Evolutionary conservation across 768 basidiomycete species (phyloP).

Genomic region (Flagelloscypha sp.): DNA sequence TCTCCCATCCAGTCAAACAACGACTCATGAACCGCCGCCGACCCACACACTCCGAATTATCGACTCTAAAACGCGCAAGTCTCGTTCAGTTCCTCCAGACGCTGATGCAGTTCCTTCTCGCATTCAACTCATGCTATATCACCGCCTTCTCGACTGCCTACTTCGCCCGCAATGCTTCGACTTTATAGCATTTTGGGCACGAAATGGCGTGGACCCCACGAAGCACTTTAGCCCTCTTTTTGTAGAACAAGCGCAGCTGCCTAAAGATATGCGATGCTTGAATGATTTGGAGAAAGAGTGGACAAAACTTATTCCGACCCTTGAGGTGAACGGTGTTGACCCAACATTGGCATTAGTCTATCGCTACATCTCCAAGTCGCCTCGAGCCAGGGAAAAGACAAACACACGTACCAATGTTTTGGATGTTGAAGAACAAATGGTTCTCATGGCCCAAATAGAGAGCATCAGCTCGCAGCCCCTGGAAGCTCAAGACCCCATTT

Average conservation of each 20-base stretch:
- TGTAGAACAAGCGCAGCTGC: slow-evolving; percentile 19
- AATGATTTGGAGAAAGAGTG: slow-evolving; percentile 23
- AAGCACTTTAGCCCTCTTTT: slow-evolving; percentile 44
- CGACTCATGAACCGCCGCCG: neutral
- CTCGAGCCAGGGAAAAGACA: slow-evolving; percentile 10
- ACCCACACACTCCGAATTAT: slow-evolving; percentile 33
- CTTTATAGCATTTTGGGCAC: slow-evolving; percentile 46
- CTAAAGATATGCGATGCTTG: slow-evolving; percentile 16
- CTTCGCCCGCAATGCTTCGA: slow-evolving; percentile 43
- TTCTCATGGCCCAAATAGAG: neutral
- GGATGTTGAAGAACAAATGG: neutral
- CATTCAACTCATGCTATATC: slow-evolving; percentile 74
- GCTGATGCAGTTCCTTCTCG: slow-evolving; percentile 51
- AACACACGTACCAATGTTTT: slow-evolving; percentile 9
- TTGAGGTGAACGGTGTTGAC: slow-evolving; percentile 26
- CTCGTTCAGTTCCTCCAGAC: slow-evolving; percentile 41
- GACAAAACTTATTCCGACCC: slow-evolving; percentile 16
- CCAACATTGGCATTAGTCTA: slow-evolving; percentile 42
- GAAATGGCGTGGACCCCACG: slow-evolving; percentile 33
- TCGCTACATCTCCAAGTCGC: slow-evolving; percentile 32
- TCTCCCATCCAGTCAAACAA: neutral
- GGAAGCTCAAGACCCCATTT: no score
- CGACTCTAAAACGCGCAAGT: slow-evolving; percentile 66
- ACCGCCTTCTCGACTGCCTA: slow-evolving; percentile 50
- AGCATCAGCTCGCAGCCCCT: no score